Evolutionary conservation across 768 basidiomycete species (phyloP).

Genomic region (Trametes cingulata): DNA sequence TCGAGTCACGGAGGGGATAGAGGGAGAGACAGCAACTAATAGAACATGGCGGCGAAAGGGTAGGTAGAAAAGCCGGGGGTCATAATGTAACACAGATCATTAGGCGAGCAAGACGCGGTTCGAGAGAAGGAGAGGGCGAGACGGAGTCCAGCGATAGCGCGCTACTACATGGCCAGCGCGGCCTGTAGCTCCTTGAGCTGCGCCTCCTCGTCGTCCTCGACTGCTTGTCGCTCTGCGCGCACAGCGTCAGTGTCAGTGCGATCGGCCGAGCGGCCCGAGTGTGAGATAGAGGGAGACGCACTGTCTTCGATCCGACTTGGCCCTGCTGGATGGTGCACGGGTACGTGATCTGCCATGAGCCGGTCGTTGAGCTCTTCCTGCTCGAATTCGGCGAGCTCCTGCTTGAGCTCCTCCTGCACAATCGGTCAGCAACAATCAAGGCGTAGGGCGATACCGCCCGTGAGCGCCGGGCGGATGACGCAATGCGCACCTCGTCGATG

Average conservation of each 20-base stretch:
- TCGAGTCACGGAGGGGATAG: neutral
- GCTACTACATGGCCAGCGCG: constrained; percentile 69
- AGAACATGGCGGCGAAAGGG: constrained; percentile 23
- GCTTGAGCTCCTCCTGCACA: constrained; percentile 72
- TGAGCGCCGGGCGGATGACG: neutral
- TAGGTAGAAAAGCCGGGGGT: constrained; percentile 17
- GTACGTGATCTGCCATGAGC: constrained; percentile 85
- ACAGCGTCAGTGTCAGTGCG: constrained; percentile 2
- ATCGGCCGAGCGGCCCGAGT: neutral
- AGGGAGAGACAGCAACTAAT: constrained; percentile 24
- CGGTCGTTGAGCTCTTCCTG: constrained; percentile 85
- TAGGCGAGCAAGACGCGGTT: constrained; percentile 7
- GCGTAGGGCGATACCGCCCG: too few relatives aligned
- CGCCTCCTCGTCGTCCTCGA: constrained; percentile 90
- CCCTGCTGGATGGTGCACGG: constrained; percentile 77
- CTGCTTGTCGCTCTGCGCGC: constrained; percentile 41
- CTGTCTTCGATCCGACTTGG: constrained; percentile 49
- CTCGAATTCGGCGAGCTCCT: constrained; percentile 84
- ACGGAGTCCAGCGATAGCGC: neutral
- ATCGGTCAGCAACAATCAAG: neutral
- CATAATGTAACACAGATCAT: constrained; percentile 27
- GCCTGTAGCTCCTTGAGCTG: constrained; percentile 90
- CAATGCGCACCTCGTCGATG: constrained; percentile 66
- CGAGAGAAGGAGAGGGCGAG: neutral
- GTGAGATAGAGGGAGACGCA: constrained; percentile 37